Percentiles rank a stretch among this genome's conserved stretches.
These are phyloP conservation scores for Cladorrhinum samala DNA, from an alignment of 495 filamentous ascomycete genomes.

Conservation along the genomic window DNA sequence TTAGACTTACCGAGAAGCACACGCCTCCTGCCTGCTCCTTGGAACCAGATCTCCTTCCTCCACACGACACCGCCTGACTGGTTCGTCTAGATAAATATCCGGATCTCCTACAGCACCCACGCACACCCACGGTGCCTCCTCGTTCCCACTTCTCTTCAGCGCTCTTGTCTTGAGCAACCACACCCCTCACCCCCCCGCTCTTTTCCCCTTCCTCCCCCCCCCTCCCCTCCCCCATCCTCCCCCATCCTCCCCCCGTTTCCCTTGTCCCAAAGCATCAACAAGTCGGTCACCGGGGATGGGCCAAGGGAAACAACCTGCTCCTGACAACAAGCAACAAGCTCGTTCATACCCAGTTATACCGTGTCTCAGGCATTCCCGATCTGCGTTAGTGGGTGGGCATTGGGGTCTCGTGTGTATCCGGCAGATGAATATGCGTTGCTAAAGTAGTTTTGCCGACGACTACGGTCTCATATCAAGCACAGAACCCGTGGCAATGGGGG, in stretches of 20 bases:
- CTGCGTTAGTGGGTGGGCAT: background rate
- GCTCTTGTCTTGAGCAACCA: no score
- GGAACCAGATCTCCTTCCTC: conserved; percentile 22
- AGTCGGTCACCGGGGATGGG: no score
- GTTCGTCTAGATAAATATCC: conserved; percentile 23
- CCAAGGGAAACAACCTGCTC: no score
- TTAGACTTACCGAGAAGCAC: conserved; percentile 5
- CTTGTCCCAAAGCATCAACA: conserved; percentile 8
- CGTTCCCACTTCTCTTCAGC: conserved; percentile 8
- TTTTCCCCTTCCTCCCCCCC: no score
- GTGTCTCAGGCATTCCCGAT: no score
- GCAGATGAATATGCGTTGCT: conserved; percentile 15
- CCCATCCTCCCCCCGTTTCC: conserved; percentile 18
- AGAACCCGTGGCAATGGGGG: conserved; percentile 15
- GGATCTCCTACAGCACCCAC: conserved; percentile 14
- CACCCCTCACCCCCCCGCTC: conserved; percentile 5
- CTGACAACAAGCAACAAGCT: no score
- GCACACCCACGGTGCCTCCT: conserved; percentile 2
- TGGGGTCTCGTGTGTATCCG: background rate
- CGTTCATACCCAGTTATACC: no score
- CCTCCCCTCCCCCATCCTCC: conserved; percentile 7
- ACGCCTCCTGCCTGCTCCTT: conserved; percentile 4
- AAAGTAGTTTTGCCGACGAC: conserved; percentile 2
- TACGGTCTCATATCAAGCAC: background rate
- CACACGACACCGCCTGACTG: conserved; percentile 27